Percentiles rank a stretch among this genome's conserved stretches.
Evolutionary conservation across 768 basidiomycete species (phyloP).

Genomic region (Lactifluus hygrophoroides): DNA sequence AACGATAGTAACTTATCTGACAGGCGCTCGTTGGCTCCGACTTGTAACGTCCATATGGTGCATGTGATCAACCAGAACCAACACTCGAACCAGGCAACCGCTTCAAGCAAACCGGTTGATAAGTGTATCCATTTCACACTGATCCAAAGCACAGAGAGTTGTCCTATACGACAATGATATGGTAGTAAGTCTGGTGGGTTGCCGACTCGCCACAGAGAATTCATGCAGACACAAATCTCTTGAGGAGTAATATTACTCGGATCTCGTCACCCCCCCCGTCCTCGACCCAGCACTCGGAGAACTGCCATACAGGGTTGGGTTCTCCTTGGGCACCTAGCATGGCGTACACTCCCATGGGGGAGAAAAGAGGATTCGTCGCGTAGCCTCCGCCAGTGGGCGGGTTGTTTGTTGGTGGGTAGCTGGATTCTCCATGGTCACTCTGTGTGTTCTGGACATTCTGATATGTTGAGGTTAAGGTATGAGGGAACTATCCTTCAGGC

Average conservation of each 20-base stretch:
- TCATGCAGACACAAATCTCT: neutral
- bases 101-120: neutral
- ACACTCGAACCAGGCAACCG: neutral
- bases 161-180: neutral
- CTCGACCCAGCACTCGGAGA: neutral
- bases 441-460: neutral
- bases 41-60: neutral
- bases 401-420: neutral
- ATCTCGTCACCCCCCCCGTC: neutral
- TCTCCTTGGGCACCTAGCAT: neutral
- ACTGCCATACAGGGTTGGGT: neutral
- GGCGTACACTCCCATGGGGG: neutral
- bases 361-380: neutral
- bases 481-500: neutral
- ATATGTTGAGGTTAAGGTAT: neutral
- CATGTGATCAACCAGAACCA: neutral
- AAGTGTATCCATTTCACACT: neutral
- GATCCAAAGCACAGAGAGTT: neutral
- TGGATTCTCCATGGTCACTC: neutral
- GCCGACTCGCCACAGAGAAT: neutral
- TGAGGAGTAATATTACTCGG: neutral
- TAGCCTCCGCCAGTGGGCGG: neutral
- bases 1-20: neutral
- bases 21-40: neutral
- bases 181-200: neutral